Base-by-base conservation (phyloP, 352 stramenopile species). In the Phytophthora melonis region DNA sequence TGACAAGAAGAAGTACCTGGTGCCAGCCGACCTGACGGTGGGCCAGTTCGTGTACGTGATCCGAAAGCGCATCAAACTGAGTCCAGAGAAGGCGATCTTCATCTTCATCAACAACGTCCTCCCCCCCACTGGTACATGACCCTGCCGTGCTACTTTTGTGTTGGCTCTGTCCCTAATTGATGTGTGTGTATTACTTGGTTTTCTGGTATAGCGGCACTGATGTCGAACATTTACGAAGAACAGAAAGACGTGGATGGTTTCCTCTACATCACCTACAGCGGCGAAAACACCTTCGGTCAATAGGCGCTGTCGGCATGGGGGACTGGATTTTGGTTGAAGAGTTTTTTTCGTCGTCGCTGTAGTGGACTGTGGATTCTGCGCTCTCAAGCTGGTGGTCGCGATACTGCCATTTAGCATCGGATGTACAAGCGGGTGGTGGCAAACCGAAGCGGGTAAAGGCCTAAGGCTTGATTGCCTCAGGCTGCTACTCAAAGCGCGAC, bases 1-100 rank as follows among this genome's bases (percentile, higher is more conserved):
- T 91, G 98, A 99, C 85, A 99, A 99, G 91, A 99, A 99, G 84
- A 99, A 99, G 87, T 99, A 99, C 81, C 83, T 99, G 54, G 98
- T 99, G 57, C 97, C 97, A 7, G 91, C 96, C 47, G 97, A 99
- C 77, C 79, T 99, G 71, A 99, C 97, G 52, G 97, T 99, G 8
- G 98, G 98, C 5, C 98, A 99, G 85, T 99, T 99, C 76, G 96
- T 99, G 67, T 99, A 99, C 80, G 97, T 99, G 49, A 99, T 99
- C 80, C 96, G 98, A 70, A 99, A 99, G 89, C 95, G 98, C 68
- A 99, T 99, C 80, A 99, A 99, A 87, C 81, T 99, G 66, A 97
- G 95, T 62, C 94, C 97, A 1, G 97, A 99, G 79, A 95, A 96
- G 75, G 98, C 97, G 57, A 98, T 99, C 70, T 99, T 99, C 86